These are phyloP conservation scores for Wickerhamiella parazyma DNA, from an alignment of 805 yeast species.

Conservation along the genomic window DNA sequence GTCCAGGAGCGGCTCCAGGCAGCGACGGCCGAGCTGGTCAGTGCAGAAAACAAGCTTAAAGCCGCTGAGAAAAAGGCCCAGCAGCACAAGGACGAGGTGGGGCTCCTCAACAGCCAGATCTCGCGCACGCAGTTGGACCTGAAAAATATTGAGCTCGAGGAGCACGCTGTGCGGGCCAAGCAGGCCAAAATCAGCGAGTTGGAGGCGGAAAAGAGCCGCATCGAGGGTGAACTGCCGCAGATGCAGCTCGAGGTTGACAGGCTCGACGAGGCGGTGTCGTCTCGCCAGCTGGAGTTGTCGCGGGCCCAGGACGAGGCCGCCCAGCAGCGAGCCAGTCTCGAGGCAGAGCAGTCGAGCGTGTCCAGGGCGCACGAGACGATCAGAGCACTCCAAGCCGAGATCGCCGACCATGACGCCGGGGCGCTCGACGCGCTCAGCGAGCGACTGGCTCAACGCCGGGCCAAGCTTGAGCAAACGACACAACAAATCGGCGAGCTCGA, in stretches of 20 bases:
- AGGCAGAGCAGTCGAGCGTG: too few species aligned
- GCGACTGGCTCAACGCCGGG: neutral
- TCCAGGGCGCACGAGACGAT: too few species aligned
- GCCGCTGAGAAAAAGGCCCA: neutral
- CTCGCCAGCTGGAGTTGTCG: too few species aligned
- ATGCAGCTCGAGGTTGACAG: neutral
- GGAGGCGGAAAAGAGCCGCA: conserved; percentile 1
- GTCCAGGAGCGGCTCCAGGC: conserved; percentile 14
- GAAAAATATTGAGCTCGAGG: conserved; percentile 12
- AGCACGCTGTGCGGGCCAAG: conserved; percentile 7
- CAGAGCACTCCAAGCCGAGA: too few species aligned
- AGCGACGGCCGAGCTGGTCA: conserved; percentile 3
- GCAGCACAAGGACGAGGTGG: neutral
- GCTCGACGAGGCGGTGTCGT: neutral
- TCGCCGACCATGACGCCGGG: too few species aligned
- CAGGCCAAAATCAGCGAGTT: conserved; percentile 6
- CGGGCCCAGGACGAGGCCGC: too few species aligned
- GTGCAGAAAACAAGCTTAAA: conserved; percentile 7
- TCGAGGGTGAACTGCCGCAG: neutral
- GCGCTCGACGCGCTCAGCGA: too few species aligned
- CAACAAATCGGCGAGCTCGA: conserved; percentile 22
- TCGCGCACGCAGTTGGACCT: conserved; percentile 7
- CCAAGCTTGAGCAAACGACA: neutral
- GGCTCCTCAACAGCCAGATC: neutral
- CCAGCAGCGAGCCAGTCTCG: too few species aligned